A percentile compares a stretch with the other conserved stretches of the same genome.
These are phyloP conservation scores for Amphirosellinia nigrospora DNA, from an alignment of 495 filamentous ascomycete genomes.

Conservation along the genomic window DNA sequence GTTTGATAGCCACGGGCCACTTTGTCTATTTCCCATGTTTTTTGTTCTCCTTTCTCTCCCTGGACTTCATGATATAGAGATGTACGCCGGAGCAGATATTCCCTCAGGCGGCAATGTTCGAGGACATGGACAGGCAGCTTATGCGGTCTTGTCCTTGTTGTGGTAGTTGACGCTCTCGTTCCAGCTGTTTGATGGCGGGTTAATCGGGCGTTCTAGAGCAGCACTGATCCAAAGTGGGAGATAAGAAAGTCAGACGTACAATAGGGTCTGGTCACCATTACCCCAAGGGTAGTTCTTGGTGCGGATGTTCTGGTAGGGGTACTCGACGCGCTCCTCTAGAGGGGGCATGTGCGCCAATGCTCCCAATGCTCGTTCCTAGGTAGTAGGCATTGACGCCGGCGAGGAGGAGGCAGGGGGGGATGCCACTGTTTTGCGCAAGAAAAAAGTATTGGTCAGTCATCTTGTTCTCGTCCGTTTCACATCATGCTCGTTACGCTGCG, in stretches of 20 bases:
- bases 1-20: conserved; percentile 25
- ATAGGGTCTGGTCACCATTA: conserved; percentile 79
- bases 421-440: conserved; percentile 57
- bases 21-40: conserved; percentile 44
- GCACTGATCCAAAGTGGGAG: not conserved
- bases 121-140: conserved; percentile 36
- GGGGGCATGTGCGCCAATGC: conserved; percentile 87
- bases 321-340: conserved; percentile 85
- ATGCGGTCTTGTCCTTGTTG: conserved; percentile 80
- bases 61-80: not conserved
- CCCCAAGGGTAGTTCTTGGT: conserved; percentile 90
- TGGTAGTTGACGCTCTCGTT: conserved; percentile 94
- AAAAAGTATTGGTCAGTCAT: conserved; percentile 8
- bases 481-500: not conserved
- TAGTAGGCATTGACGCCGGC: conserved; percentile 80
- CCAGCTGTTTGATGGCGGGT: conserved; percentile 68
- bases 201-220: conserved; percentile 6
- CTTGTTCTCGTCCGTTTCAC: conserved; percentile 7
- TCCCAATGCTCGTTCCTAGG: conserved; percentile 94
- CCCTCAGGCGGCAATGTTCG: conserved; percentile 43
- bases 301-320: conserved; percentile 93
- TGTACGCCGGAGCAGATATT: not conserved
- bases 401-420: conserved; percentile 72
- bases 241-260: conserved; percentile 45
- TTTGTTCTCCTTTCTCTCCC: conserved; percentile 64